phyloP scores from a whole-genome alignment of 75 land plant species.

The Pseudotsuga menziesii region DNA sequence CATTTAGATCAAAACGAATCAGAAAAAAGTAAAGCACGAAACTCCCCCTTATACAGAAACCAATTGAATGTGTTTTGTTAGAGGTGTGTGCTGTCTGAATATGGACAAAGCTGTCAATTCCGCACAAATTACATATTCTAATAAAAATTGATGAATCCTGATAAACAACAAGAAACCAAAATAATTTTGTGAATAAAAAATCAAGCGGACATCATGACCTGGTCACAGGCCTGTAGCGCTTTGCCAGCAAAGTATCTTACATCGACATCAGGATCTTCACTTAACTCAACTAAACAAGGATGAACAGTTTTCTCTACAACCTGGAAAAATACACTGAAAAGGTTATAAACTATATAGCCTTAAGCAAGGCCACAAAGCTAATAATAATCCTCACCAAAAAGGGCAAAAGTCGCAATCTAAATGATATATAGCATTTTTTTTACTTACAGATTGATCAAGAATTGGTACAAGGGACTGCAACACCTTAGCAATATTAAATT shows the following conservation, averaged over 20 bases:
- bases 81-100: too few species aligned
- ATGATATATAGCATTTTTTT: background rate
- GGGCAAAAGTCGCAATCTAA: background rate
- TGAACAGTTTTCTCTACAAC: conserved; percentile 78
- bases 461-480: conserved; percentile 44
- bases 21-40: too few species aligned
- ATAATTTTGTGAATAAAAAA: background rate
- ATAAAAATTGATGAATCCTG: too few species aligned
- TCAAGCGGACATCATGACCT: conserved; percentile 57
- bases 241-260: conserved; percentile 82
- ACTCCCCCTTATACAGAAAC: too few species aligned
- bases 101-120: too few species aligned
- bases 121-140: too few species aligned
- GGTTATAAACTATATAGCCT: background rate
- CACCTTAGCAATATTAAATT: conserved; percentile 53
- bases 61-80: too few species aligned
- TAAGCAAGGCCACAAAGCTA: background rate
- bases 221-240: conserved; percentile 77
- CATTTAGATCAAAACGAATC: too few species aligned
- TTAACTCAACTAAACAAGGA: conserved; percentile 71
- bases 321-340: conserved; percentile 20
- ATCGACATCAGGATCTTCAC: conserved; percentile 96
- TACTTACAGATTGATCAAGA: conserved; percentile 47
- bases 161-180: too few species aligned
- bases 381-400: background rate